These are phyloP conservation scores for Agaricus blazei DNA, from an alignment of 768 basidiomycete species.

Conservation along the genomic window DNA sequence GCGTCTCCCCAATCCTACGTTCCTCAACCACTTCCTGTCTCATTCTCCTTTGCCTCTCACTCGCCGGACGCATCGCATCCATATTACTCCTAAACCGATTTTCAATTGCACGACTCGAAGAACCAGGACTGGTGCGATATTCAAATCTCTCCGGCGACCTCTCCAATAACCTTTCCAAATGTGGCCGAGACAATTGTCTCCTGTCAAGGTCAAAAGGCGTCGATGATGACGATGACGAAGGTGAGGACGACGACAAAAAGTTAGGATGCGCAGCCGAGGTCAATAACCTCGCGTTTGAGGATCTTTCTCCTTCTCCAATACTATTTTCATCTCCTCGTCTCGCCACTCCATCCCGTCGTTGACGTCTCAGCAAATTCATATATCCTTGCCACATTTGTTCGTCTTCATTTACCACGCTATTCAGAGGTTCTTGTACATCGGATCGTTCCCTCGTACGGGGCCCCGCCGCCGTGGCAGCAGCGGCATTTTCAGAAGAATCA, in stretches of 20 bases:
- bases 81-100: background rate
- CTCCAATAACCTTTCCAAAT: conserved; percentile 4
- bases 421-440: conserved; percentile 3
- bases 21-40: background rate
- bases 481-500: conserved; percentile 20
- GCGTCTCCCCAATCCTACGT: background rate
- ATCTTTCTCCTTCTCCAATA: too few species aligned
- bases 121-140: background rate
- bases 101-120: background rate
- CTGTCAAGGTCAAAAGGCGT: background rate
- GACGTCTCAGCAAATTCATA: too few species aligned
- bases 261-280: too few species aligned
- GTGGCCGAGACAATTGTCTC: background rate
- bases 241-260: background rate
- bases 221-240: too few species aligned
- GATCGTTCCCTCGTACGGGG: background rate
- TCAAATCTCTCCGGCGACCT: conserved; percentile 1
- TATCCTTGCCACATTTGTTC: too few species aligned
- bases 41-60: background rate
- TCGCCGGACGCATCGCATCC: background rate
- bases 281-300: too few species aligned
- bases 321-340: too few species aligned
- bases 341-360: too few species aligned
- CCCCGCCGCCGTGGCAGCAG: background rate
- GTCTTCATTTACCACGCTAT: background rate